These are phyloP conservation scores for Solanum verrucosum DNA, from an alignment of 257 asterid species.

Conservation along the genomic window DNA sequence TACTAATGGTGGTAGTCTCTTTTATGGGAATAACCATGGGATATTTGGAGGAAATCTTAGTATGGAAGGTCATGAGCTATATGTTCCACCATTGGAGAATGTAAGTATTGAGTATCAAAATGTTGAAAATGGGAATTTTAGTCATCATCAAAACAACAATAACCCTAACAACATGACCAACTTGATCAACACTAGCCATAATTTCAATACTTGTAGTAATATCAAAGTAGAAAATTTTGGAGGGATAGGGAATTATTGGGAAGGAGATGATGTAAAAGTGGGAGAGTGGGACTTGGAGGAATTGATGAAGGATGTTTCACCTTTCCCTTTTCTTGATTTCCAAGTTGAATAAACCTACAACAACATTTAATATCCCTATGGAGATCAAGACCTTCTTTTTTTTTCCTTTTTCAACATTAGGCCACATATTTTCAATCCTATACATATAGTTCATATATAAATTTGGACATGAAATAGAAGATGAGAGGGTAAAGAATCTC, in stretches of 20 bases:
- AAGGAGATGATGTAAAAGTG: conserved; percentile 27
- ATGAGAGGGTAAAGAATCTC: neutral
- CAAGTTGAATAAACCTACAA: conserved; percentile 21
- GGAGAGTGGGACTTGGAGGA: conserved; percentile 64
- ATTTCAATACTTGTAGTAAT: neutral
- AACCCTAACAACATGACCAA: neutral
- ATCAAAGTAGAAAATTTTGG: conserved; percentile 29
- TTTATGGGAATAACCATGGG: conserved; percentile 1
- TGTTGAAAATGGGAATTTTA: conserved; percentile 1
- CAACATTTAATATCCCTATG: neutral
- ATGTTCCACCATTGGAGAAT: conserved; percentile 24
- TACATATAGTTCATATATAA: neutral
- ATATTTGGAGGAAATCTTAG: conserved; percentile 23
- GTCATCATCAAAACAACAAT: neutral
- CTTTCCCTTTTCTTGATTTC: conserved; percentile 43
- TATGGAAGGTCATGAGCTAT: conserved; percentile 16
- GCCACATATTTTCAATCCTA: neutral
- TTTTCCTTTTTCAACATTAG: neutral
- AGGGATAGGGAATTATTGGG: conserved; percentile 42
- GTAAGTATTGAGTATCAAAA: conserved; percentile 1
- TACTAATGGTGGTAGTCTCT: neutral
- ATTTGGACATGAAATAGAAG: neutral
- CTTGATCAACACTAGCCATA: neutral
- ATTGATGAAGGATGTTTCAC: conserved; percentile 50
- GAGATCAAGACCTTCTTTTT: neutral